Percentiles rank a stretch among this genome's conserved stretches.
Conservation (phyloP, 116 monocot species). For the Posidonia oceanica region DNA sequence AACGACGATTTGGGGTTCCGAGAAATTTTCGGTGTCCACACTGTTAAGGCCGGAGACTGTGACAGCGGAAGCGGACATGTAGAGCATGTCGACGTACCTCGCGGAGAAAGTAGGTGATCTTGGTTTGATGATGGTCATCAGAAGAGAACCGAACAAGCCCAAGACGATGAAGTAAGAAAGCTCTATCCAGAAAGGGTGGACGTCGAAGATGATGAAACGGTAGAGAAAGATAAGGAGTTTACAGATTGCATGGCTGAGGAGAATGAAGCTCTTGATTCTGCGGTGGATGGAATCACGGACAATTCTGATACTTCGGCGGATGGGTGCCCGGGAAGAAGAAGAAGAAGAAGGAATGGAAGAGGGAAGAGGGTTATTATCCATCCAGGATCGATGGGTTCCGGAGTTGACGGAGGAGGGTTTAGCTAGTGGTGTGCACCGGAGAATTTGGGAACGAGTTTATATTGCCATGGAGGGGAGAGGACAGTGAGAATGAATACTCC, state of each 20-base stretch:
- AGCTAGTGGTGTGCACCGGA: too few species aligned
- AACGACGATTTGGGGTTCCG: constrained; percentile 39
- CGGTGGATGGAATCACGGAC: neutral
- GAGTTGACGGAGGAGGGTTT: too few species aligned
- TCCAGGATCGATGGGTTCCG: too few species aligned
- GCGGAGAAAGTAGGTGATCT: neutral
- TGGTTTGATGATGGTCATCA: constrained; percentile 12
- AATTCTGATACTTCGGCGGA: too few species aligned
- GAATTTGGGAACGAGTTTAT: too few species aligned
- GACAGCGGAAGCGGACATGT: constrained; percentile 14
- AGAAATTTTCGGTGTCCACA: constrained; percentile 47
- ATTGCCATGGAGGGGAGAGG: too few species aligned
- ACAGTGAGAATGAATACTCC: too few species aligned
- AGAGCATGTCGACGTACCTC: constrained; percentile 14
- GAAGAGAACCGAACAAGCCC: constrained; percentile 20
- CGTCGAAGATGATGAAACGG: neutral
- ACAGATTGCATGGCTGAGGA: neutral
- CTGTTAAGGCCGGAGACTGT: constrained; percentile 23
- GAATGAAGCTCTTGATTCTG: neutral
- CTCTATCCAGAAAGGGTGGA: constrained; percentile 32
- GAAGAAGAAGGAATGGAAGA: too few species aligned
- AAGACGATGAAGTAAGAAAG: constrained; percentile 32
- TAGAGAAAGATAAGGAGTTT: neutral
- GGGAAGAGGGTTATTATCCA: too few species aligned
- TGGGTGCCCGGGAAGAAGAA: too few species aligned